These are phyloP conservation scores for Schizosaccharomyces octosporus DNA, from an alignment of 805 yeast species.

Conservation along the genomic window DNA sequence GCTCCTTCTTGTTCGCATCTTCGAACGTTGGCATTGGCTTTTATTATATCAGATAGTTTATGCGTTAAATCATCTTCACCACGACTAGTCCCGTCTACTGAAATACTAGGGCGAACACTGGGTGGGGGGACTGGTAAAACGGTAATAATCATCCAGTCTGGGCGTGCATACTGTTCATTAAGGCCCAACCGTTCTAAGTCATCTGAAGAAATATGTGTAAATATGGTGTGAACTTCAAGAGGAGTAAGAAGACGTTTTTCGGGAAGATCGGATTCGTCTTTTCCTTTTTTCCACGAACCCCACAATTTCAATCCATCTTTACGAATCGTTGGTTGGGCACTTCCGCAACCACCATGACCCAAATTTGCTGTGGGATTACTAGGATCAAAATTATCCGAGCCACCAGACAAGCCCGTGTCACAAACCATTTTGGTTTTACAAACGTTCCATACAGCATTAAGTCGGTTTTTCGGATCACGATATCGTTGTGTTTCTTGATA, in stretches of 20 bases:
- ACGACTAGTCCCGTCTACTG: conserved; percentile 91
- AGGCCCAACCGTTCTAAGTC: conserved; percentile 70
- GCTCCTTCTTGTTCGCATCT: conserved; percentile 95
- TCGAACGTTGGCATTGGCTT: conserved; percentile 93
- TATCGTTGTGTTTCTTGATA: conserved; percentile 76
- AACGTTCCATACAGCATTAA: conserved; percentile 85
- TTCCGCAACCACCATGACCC: conserved; percentile 94
- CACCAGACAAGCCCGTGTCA: conserved; percentile 52
- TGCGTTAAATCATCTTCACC: conserved; percentile 98
- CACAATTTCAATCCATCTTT: conserved; percentile 85
- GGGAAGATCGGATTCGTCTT: conserved; percentile 62
- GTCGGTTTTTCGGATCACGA: conserved; percentile 83
- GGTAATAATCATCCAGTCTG: conserved; percentile 93
- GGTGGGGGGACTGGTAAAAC: conserved; percentile 99
- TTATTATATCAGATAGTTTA: conserved; percentile 84
- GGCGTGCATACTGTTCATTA: conserved; percentile 88
- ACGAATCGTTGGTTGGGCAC: conserved; percentile 82
- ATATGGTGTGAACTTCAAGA: conserved; percentile 68
- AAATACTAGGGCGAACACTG: conserved; percentile 95
- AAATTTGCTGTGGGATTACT: conserved; percentile 20
- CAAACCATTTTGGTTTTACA: conserved; percentile 74
- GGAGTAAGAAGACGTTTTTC: conserved; percentile 77
- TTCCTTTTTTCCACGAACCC: conserved; percentile 95
- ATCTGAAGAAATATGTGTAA: conserved; percentile 67
- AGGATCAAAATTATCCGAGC: conserved; percentile 32